Conservation (phyloP, 495 filamentous ascomycete genomes). For the Aspergillus baeticus region DNA sequence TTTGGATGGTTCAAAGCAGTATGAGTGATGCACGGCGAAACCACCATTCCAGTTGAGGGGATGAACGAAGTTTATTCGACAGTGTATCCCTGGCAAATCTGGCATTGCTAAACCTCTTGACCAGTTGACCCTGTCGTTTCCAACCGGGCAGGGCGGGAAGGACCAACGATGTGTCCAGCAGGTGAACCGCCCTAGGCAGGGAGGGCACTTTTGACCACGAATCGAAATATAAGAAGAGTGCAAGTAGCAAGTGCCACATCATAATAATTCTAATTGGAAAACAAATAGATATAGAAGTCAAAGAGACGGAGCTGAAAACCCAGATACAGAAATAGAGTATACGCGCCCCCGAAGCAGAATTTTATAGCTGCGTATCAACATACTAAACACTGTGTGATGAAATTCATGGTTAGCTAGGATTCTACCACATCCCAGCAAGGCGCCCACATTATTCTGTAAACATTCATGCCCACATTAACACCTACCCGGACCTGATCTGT, state of each 20-base stretch:
- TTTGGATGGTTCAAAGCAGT: no score
- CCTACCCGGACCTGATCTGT: neutral
- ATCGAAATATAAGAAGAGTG: neutral
- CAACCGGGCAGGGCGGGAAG: no score
- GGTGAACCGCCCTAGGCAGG: no score
- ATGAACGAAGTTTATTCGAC: no score
- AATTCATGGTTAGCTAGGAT: neutral
- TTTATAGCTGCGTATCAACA: slow-evolving; percentile 7
- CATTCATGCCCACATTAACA: slow-evolving; percentile 5
- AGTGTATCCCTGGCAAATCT: no score
- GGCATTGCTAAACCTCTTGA: no score
- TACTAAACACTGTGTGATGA: neutral
- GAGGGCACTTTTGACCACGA: no score
- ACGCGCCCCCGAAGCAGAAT: slow-evolving; percentile 9
- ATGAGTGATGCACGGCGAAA: no score
- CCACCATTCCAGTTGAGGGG: no score
- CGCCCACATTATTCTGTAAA: neutral
- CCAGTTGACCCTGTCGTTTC: no score
- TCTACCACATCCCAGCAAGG: neutral
- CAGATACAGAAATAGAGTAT: slow-evolving; percentile 8
- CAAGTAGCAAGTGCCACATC: neutral
- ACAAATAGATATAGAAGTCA: slow-evolving; percentile 3
- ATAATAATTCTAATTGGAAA: slow-evolving; percentile 4
- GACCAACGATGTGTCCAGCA: no score
- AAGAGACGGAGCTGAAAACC: neutral